These are phyloP conservation scores for Monotropa hypopitys DNA, from an alignment of 179 eudicot species.

Conservation along the genomic window DNA sequence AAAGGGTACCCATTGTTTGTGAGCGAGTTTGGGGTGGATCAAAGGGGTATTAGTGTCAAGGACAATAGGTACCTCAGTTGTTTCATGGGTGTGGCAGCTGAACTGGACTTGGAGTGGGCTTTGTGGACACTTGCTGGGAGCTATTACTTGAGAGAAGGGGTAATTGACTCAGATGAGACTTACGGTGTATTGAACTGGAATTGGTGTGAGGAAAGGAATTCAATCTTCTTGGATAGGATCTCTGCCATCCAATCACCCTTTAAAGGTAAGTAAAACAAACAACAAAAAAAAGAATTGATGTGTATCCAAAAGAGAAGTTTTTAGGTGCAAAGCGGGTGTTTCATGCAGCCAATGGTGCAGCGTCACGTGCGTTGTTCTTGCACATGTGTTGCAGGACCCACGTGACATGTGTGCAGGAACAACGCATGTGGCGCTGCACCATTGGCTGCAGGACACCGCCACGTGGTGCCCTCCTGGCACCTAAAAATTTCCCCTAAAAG, in stretches of 20 bases:
- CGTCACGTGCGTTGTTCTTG: too few relatives aligned
- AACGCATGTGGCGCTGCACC: too few relatives aligned
- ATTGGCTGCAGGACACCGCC: too few relatives aligned
- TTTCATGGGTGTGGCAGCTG: constrained; percentile 57
- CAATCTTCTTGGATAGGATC: constrained; percentile 44
- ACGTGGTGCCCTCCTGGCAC: too few relatives aligned
- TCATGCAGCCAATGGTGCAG: too few relatives aligned
- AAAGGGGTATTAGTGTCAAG: constrained; percentile 45
- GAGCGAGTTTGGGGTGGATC: constrained; percentile 76
- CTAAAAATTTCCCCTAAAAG: too few relatives aligned
- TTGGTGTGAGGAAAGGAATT: constrained; percentile 44
- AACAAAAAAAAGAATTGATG: neutral
- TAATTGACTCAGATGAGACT: constrained; percentile 36
- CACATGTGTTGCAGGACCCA: too few relatives aligned
- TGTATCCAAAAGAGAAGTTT: too few relatives aligned
- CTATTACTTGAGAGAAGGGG: constrained; percentile 56
- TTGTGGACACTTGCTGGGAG: constrained; percentile 69
- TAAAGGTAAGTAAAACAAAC: constrained; percentile 38
- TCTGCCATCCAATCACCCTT: constrained; percentile 53
- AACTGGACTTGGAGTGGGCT: constrained; percentile 74
- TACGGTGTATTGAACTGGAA: constrained; percentile 49
- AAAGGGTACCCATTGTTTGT: constrained; percentile 75
- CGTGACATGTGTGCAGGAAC: too few relatives aligned
- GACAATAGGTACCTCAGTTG: constrained; percentile 72
- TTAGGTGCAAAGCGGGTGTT: too few relatives aligned